Evolutionary conservation across 228 moss, liverwort and hornwort species (phyloP), one percentile per base, ranked within the genome.

Genomic region (Sphagnum magellanicum): DNA sequence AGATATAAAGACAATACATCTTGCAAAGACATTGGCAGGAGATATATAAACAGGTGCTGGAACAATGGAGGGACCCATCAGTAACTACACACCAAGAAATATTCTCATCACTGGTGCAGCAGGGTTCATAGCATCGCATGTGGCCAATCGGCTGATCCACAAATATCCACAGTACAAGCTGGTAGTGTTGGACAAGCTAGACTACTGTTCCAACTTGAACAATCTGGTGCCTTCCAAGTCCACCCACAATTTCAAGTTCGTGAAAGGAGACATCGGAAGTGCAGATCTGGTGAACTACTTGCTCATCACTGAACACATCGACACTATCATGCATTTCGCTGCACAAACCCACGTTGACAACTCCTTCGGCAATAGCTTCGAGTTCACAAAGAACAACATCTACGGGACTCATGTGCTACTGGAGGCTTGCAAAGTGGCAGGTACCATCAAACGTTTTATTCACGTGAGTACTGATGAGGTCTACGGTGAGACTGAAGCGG

Each of bases 311-410:
- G 93, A 93, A 72, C 81, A 78, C 59, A 93, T 93, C 51, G 93
- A 90, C 73, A 93, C 93, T 3, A 90, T 93, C 68, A 93, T 93
- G 93, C 93, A 93, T 77, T 93, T 93, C 14, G 93, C 90, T 5
- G 93, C 90, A 0, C 93, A 93, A 64, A 93, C 90, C 0, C 93
- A 93, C 75, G 93, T 93, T 5, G 90, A 93, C 72, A 93, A 93
- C 77, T 93, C 93, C 0, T 93, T 93, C 75, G 93, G 93, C 4
- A 93, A 93, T 79, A 85, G 85, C 57, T 93, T 93, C 65, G 90
- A 93, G 73, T 90, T 93, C 77, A 93, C 93, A 48, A 89, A 89
- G 76, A 93, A 93, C 77, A 93, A 93, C 78, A 93, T 93, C 68
- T 93, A 90, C 52, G 93, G 90, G 11, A 93, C 93, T 1, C 93